Conservation (phyloP, 495 filamentous ascomycete species). For the Aspergillus coremiiformis region DNA sequence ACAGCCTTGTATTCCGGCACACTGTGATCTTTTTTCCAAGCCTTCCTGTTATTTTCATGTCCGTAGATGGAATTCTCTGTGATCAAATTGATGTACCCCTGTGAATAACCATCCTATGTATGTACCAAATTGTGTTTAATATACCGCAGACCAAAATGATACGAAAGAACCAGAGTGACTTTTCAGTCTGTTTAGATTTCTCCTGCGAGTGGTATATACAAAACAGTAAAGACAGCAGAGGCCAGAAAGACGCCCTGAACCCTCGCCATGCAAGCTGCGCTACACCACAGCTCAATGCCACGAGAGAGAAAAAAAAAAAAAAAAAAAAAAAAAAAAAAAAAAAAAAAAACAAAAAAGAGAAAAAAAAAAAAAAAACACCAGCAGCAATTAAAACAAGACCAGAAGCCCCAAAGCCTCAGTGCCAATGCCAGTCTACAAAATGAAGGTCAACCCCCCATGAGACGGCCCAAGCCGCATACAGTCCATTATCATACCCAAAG, state of each 20-base stretch:
- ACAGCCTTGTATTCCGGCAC: not conserved
- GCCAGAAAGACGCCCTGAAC: not conserved
- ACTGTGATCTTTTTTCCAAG: not conserved
- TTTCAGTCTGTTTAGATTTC: not conserved
- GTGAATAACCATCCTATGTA: not conserved
- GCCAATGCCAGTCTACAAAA: not conserved
- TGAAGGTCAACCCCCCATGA: not conserved
- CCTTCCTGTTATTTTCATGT: not conserved
- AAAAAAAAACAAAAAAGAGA: too few relatives aligned
- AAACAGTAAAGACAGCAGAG: not conserved
- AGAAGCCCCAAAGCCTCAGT: not conserved
- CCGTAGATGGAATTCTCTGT: not conserved
- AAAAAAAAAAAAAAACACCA: too few relatives aligned
- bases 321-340: too few relatives aligned
- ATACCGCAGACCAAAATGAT: not conserved
- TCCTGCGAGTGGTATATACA: not conserved
- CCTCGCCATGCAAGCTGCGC: not conserved
- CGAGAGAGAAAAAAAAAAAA: too few relatives aligned
- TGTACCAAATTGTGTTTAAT: not conserved
- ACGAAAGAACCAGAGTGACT: not conserved
- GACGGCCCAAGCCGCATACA: not conserved
- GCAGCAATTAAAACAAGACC: too few relatives aligned
- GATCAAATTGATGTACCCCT: not conserved
- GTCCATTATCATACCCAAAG: not conserved
- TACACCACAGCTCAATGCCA: not conserved